A percentile compares a stretch with the other conserved stretches of the same genome.
Conservation (phyloP, 1,284 basidiomycete genomes). For the Papiliotrema fonsecae region DNA sequence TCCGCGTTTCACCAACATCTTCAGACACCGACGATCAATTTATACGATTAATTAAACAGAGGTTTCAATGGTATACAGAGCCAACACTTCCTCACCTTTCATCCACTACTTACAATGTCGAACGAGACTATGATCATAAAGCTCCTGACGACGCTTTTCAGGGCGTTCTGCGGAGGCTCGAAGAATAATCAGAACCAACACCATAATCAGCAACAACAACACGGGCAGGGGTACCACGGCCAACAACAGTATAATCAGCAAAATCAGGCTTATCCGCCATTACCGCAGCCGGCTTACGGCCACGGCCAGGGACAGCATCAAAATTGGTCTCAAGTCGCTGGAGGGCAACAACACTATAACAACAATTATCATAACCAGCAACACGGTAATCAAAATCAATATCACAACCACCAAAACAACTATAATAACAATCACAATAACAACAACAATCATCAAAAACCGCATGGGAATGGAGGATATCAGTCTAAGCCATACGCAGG, state of each 20-base stretch:
- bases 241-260: conserved; percentile 21
- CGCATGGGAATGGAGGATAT: conserved; percentile 13
- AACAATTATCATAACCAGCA: conserved; percentile 17
- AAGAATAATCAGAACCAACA: conserved; percentile 19
- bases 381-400: too few relatives aligned
- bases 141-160: conserved; percentile 5
- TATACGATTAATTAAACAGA: too few relatives aligned
- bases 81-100: too few relatives aligned
- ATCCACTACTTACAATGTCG: too few relatives aligned
- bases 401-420: conserved; percentile 21
- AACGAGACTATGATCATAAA: conserved; percentile 3
- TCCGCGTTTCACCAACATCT: too few relatives aligned
- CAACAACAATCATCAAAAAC: conserved; percentile 17
- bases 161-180: conserved; percentile 11
- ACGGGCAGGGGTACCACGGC: conserved; percentile 23
- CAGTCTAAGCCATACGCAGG: conserved; percentile 12
- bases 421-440: conserved; percentile 18
- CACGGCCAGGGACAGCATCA: conserved; percentile 7
- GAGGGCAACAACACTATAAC: conserved; percentile 23
- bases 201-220: conserved; percentile 17
- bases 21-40: too few relatives aligned
- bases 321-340: conserved; percentile 18
- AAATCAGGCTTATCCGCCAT: conserved; percentile 12
- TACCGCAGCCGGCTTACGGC: not conserved
- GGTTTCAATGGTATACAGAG: too few relatives aligned